Percentiles rank a stretch among this genome's conserved stretches.
Evolutionary conservation across 164 flowering plant genomes (phyloP).

Genomic region (Magnolia kwangsiensis): DNA sequence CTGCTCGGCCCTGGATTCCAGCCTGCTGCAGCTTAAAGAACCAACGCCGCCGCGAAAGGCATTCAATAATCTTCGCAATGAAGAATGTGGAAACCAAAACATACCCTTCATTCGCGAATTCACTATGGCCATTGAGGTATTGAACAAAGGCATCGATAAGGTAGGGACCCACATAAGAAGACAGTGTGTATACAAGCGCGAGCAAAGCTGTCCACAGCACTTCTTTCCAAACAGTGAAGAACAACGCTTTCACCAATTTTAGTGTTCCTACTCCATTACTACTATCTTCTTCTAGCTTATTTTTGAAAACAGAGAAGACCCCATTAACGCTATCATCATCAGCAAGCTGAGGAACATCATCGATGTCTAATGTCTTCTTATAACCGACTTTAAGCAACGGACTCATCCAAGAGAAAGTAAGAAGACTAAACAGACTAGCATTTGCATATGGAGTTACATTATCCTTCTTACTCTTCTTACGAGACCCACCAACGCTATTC

Average conservation of each 20-base stretch:
- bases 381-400: slow-evolving; percentile 33
- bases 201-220: slow-evolving; percentile 39
- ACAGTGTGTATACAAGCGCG: slow-evolving; percentile 32
- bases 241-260: slow-evolving; percentile 43
- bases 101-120: slow-evolving; percentile 46
- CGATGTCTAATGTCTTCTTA: slow-evolving; percentile 37
- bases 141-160: slow-evolving; percentile 68
- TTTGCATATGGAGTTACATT: slow-evolving; percentile 26
- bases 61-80: slow-evolving; percentile 60
- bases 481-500: slow-evolving; percentile 3
- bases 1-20: slow-evolving; percentile 46
- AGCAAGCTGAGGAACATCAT: slow-evolving; percentile 45
- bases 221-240: slow-evolving; percentile 43
- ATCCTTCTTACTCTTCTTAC: slow-evolving; percentile 5
- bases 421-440: slow-evolving; percentile 30
- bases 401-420: slow-evolving; percentile 49
- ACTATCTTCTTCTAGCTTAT: slow-evolving; percentile 17
- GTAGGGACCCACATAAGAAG: slow-evolving; percentile 74
- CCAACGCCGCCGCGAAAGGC: slow-evolving; percentile 59
- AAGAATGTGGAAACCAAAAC: slow-evolving; percentile 48
- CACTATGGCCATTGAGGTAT: slow-evolving; percentile 45
- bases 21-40: slow-evolving; percentile 45
- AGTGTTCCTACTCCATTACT: slow-evolving; percentile 32
- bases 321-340: slow-evolving; percentile 23
- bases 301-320: slow-evolving; percentile 25